Conservation (phyloP, 2,329 filamentous ascomycete species). For the Pseudocercospora vitis region DNA sequence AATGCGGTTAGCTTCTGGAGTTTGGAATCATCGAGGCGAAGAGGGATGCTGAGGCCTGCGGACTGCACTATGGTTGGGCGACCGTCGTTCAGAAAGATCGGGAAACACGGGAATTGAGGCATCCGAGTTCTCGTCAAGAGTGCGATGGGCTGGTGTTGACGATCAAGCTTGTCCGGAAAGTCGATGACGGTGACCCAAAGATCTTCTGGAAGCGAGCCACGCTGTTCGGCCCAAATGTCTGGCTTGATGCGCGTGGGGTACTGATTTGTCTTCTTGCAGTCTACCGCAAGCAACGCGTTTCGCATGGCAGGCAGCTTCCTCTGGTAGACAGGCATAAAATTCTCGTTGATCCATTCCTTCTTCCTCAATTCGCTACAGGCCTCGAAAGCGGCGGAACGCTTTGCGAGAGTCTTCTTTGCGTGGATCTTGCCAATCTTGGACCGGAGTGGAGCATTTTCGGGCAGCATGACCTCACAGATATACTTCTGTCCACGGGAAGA, state of each 20-base stretch:
- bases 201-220: conserved; percentile 48
- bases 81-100: conserved; percentile 69
- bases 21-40: conserved; percentile 48
- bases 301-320: conserved; percentile 76
- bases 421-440: conserved; percentile 64
- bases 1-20: conserved; percentile 65
- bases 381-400: conserved; percentile 85
- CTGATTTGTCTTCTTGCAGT: conserved; percentile 68
- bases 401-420: conserved; percentile 72
- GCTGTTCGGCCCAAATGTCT: conserved; percentile 61
- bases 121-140: conserved; percentile 68
- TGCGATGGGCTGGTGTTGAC: conserved; percentile 63
- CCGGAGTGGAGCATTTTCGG: conserved; percentile 69
- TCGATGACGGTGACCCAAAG: conserved; percentile 65
- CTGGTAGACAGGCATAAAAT: conserved; percentile 70
- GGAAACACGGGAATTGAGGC: conserved; percentile 65
- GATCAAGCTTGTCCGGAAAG: conserved; percentile 60
- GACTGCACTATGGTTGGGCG: conserved; percentile 60
- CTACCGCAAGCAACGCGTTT: conserved; percentile 84
- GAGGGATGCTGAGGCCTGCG: conserved; percentile 40
- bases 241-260: conserved; percentile 83
- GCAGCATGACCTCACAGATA: conserved; percentile 75
- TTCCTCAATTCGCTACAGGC: conserved; percentile 70
- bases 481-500: conserved; percentile 59
- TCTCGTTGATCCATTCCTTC: conserved; percentile 66